Evolutionary conservation across 2,329 filamentous ascomycete species (phyloP), one percentile per base, ranked within the genome.

Genomic region (Aspergillus sp.): DNA sequence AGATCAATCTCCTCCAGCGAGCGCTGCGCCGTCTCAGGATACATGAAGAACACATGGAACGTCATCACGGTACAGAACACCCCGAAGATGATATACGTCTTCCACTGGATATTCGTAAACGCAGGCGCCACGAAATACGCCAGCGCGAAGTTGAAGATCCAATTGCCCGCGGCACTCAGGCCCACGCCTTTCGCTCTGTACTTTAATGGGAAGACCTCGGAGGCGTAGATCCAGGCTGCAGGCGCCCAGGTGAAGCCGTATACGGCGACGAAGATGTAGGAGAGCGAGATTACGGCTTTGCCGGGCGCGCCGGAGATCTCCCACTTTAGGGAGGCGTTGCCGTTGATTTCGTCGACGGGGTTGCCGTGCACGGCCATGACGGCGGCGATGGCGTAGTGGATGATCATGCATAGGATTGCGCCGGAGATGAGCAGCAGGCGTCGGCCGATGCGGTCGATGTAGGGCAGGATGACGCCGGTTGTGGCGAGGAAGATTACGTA

Each of bases 1-100:
- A 86, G 81, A 62, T 90, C 88, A 72, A 92, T 87, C 72, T 93
- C 89, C 69, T 93, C 90, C 0, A 93, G 82, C 0, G 87, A 86
- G 69, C 85, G 87, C 15, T 87, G 86, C 43, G 85, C 84, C 0
- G 89, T 92, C 73, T 91, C 84, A 0, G 87, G 88, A 57, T 85
- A 87, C 33, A 79, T 75, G 64, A 92, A 79, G 71, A 84, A 84
- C 68, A 90, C 86, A 70, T 91, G 88, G 52, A 91, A 70, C 41
- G 86, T 86, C 66, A 89, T 89, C 6, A 80, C 80, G 1, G 80
- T 82, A 68, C 89, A 90, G 77, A 92, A 91, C 4, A 87, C 81
- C 1, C 83, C 90, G 68, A 93, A 93, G 63, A 93, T 82, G 71
- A 92, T 84, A 75, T 92, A 93, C 60, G 86, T 86, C 66, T 83